Percentiles rank a stretch among this genome's conserved stretches.
These are phyloP conservation scores for Coleophoma cylindrospora DNA, from an alignment of 2,329 filamentous ascomycete genomes.

Conservation along the genomic window DNA sequence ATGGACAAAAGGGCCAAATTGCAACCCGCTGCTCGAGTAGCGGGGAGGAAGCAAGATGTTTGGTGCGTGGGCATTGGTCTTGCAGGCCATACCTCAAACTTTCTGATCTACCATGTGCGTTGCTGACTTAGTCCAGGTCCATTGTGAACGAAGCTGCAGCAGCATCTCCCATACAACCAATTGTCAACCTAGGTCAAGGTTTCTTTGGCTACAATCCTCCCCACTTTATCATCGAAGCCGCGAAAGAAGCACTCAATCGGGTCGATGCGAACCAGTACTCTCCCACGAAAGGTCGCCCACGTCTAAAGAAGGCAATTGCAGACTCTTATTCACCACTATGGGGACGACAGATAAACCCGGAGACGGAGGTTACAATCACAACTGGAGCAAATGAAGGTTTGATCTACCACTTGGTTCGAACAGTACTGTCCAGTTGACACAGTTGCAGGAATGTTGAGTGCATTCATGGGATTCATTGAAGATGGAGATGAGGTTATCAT, in stretches of 20 bases:
- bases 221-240: conserved; percentile 82
- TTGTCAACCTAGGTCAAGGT: conserved; percentile 61
- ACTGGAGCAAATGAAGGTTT: conserved; percentile 79
- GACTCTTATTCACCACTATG: conserved; percentile 90
- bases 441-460: conserved; percentile 74
- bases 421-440: conserved; percentile 4
- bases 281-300: conserved; percentile 86
- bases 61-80: conserved; percentile 36
- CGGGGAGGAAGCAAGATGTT: conserved; percentile 51
- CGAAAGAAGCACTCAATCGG: conserved; percentile 80
- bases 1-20: conserved; percentile 27
- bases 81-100: not conserved
- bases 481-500: conserved; percentile 93
- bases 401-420: not conserved
- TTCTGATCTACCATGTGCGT: not conserved
- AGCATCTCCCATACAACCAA: conserved; percentile 57
- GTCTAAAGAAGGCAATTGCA: conserved; percentile 88
- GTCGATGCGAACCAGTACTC: conserved; percentile 99
- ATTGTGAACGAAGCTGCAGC: conserved; percentile 63
- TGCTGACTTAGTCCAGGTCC: conserved; percentile 32
- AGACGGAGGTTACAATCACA: conserved; percentile 91
- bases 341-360: conserved; percentile 74
- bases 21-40: conserved; percentile 48
- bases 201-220: conserved; percentile 96
- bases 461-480: conserved; percentile 97